Conservation (phyloP, 2,329 filamentous ascomycete species). For the Rutstroemia sp. region DNA sequence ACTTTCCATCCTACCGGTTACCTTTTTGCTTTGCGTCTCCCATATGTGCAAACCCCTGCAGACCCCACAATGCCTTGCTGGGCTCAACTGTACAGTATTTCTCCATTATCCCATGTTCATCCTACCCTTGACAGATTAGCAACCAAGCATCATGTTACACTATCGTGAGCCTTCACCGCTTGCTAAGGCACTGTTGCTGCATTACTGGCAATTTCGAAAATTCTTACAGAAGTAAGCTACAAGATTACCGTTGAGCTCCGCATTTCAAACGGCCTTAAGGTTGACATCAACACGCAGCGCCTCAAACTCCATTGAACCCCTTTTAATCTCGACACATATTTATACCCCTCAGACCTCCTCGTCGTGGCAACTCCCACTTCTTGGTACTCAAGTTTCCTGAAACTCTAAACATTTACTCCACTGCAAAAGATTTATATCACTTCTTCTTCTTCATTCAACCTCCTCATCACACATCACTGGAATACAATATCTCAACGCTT, state of each 20-base stretch:
- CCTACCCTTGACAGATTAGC: conserved; percentile 4
- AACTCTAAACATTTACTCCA: not conserved
- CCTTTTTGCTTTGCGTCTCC: not conserved
- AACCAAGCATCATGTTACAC: conserved; percentile 5
- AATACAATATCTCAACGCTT: not conserved
- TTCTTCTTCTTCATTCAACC: not conserved
- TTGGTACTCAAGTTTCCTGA: not conserved
- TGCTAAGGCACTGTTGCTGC: conserved; percentile 4
- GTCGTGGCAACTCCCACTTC: not conserved
- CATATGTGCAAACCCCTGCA: conserved; percentile 1
- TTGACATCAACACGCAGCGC: not conserved
- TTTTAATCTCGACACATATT: not conserved
- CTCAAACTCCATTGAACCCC: not conserved
- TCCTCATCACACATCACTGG: not conserved
- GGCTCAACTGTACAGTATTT: not conserved
- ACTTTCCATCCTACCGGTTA: conserved; percentile 6
- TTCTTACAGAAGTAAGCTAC: conserved; percentile 2
- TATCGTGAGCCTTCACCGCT: conserved; percentile 8
- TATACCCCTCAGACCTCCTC: not conserved
- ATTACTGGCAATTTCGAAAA: conserved; percentile 4
- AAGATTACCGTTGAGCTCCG: conserved; percentile 8
- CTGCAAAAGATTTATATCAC: conserved; percentile 7
- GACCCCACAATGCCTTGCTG: conserved; percentile 5
- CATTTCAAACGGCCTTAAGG: conserved; percentile 3
- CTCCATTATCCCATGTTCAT: conserved; percentile 3